These are phyloP conservation scores for Trichosanthes cucumerina DNA, from an alignment of 306 rosid genomes.

Conservation along the genomic window DNA sequence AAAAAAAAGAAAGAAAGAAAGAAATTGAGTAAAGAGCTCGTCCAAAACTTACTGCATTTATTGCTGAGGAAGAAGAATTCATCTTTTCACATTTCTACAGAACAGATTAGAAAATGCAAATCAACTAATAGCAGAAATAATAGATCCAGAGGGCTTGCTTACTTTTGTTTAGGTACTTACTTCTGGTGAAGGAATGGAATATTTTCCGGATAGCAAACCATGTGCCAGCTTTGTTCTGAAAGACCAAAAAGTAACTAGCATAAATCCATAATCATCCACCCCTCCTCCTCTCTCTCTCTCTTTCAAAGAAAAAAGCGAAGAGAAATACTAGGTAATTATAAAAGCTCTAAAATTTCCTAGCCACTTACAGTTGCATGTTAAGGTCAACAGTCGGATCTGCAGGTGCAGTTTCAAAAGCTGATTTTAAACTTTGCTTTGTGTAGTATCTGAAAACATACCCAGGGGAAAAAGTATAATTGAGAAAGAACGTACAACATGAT, in stretches of 20 bases:
- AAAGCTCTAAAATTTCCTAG: neutral
- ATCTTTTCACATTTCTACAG: conserved; percentile 47
- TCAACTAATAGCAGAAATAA: neutral
- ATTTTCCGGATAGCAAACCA: conserved; percentile 18
- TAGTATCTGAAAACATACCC: conserved; percentile 10
- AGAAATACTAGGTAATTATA: neutral
- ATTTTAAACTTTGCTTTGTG: conserved; percentile 3
- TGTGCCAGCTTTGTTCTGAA: conserved; percentile 18
- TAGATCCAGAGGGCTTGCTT: neutral
- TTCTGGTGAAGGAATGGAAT: conserved; percentile 9
- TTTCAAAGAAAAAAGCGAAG: neutral
- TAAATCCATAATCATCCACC: neutral
- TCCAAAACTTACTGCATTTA: conserved; percentile 42
- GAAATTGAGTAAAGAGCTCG: neutral
- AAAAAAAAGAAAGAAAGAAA: too few relatives aligned
- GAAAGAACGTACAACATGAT: neutral
- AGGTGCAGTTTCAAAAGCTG: conserved; percentile 43
- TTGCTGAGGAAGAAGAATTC: conserved; percentile 32
- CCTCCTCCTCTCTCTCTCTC: neutral
- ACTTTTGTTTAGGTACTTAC: neutral
- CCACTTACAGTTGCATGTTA: conserved; percentile 18
- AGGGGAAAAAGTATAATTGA: neutral
- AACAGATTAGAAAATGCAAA: conserved; percentile 12
- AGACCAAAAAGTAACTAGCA: neutral
- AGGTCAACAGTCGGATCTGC: conserved; percentile 95